Conservation (phyloP, 305 asterid genomes). For the Nicotiana rustica region DNA sequence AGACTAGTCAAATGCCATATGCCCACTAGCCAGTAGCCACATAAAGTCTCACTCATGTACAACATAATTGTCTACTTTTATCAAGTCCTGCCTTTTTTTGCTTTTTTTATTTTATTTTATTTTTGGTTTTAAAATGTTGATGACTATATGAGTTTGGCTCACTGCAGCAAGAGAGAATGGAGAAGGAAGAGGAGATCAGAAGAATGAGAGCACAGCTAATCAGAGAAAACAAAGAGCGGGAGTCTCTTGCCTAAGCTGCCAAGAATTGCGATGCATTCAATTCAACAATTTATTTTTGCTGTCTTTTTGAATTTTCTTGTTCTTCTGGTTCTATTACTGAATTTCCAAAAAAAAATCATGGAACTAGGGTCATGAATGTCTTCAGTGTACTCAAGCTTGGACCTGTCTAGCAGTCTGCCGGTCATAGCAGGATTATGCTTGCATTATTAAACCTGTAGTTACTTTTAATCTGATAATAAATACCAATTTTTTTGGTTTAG, state of each 20-base stretch:
- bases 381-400: slow-evolving; percentile 35
- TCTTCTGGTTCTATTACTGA: background rate
- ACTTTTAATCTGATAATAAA: slow-evolving; percentile 42
- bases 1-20: background rate
- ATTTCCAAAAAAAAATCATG: slow-evolving; percentile 30
- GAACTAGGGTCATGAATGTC: slow-evolving; percentile 33
- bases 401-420: slow-evolving; percentile 36
- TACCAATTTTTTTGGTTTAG: slow-evolving; percentile 16
- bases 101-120: background rate
- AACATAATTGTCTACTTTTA: background rate
- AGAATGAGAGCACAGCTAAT: slow-evolving; percentile 67
- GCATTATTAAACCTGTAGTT: slow-evolving; percentile 29
- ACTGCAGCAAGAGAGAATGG: slow-evolving; percentile 76
- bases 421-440: slow-evolving; percentile 37
- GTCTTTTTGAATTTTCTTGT: slow-evolving; percentile 34
- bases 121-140: background rate
- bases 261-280: slow-evolving; percentile 31
- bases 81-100: background rate
- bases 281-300: slow-evolving; percentile 27
- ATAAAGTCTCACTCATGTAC: background rate
- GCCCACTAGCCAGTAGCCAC: background rate
- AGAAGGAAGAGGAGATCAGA: slow-evolving; percentile 69
- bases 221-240: slow-evolving; percentile 63
- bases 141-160: slow-evolving; percentile 28
- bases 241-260: slow-evolving; percentile 61